Evolutionary conservation across 192 early-diverging fungal genomes (phyloP).

Genomic region (Gaertneriomyces sp.): DNA sequence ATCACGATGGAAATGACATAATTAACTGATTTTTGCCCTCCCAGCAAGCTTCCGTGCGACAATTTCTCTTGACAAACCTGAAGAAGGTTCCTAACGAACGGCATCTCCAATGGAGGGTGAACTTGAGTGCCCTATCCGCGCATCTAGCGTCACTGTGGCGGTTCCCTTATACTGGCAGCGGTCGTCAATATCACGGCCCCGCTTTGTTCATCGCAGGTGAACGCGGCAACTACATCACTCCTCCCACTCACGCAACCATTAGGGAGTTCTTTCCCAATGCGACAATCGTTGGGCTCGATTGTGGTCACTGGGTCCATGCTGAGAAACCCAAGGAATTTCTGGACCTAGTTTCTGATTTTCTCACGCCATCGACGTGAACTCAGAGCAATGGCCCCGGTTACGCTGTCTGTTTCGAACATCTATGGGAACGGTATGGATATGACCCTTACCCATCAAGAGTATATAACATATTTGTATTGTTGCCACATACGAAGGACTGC

Average conservation of each 20-base stretch:
- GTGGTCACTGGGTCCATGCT: constrained; percentile 81
- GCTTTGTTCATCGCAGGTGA: constrained; percentile 82
- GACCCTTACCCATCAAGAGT: too few relatives aligned
- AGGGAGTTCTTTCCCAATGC: constrained; percentile 67
- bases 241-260: constrained; percentile 54
- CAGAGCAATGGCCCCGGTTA: too few relatives aligned
- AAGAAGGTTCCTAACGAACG: constrained; percentile 47
- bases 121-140: constrained; percentile 63
- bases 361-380: too few relatives aligned
- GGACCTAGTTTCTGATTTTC: not conserved
- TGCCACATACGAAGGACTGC: too few relatives aligned
- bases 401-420: too few relatives aligned
- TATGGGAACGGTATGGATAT: too few relatives aligned
- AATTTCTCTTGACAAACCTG: constrained; percentile 90
- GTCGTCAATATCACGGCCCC: constrained; percentile 51
- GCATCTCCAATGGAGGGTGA: constrained; percentile 66
- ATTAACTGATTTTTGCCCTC: not conserved
- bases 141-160: constrained; percentile 23
- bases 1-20: not conserved
- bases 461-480: too few relatives aligned
- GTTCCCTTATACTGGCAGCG: constrained; percentile 40
- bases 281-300: constrained; percentile 62
- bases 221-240: constrained; percentile 63
- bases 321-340: constrained; percentile 46
- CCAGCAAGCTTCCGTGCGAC: constrained; percentile 36